These are phyloP conservation scores for Metschnikowia bowlesiae DNA, from an alignment of 805 yeast genomes.

Conservation along the genomic window DNA sequence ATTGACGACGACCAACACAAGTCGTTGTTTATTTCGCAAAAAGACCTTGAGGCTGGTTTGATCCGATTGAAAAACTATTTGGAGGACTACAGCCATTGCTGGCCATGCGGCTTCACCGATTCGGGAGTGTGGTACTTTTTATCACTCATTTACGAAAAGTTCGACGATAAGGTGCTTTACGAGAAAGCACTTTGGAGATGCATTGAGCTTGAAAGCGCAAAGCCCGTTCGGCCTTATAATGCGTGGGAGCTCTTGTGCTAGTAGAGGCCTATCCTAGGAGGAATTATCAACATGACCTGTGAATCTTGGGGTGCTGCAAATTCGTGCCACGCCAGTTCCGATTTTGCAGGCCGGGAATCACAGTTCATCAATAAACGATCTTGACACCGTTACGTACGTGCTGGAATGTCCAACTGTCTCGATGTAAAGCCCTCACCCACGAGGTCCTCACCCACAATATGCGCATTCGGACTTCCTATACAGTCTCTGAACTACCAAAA, in stretches of 20 bases:
- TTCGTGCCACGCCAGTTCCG: no score
- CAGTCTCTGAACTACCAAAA: background rate
- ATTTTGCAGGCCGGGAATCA: background rate
- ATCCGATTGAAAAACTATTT: constrained; percentile 49
- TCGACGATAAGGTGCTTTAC: constrained; percentile 47
- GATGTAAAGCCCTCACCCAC: no score
- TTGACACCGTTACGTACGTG: background rate
- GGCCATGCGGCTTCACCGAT: constrained; percentile 39
- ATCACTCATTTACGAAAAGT: constrained; percentile 56
- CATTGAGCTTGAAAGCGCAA: constrained; percentile 56
- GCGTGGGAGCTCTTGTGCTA: background rate
- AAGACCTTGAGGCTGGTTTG: constrained; percentile 58
- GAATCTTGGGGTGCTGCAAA: no score
- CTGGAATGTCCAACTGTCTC: no score
- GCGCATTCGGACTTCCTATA: constrained; percentile 1
- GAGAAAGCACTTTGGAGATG: constrained; percentile 56
- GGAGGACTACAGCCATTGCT: constrained; percentile 32
- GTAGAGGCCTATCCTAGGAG: background rate
- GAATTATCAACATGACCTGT: no score
- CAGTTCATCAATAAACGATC: background rate
- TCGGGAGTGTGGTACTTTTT: constrained; percentile 69
- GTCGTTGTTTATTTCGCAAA: constrained; percentile 47
- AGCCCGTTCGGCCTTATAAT: constrained; percentile 48
- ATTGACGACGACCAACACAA: constrained; percentile 32
- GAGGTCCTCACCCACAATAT: background rate